phyloP scores from a whole-genome alignment of 2,329 filamentous ascomycete species.

The Cercospora janseana region DNA sequence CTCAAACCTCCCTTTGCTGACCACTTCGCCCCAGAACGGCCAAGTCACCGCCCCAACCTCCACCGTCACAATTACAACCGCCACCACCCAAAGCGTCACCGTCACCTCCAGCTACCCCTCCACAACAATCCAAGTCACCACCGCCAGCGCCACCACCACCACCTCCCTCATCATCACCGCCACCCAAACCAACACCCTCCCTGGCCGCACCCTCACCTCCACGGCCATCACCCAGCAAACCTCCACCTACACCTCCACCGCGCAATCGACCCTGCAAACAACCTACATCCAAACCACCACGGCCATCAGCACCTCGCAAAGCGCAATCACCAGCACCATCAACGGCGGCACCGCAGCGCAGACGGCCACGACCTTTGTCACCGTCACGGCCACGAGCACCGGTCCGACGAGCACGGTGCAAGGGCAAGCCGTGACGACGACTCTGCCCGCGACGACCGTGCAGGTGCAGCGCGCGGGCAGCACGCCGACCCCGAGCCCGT shows the following conservation, averaged over 20 bases:
- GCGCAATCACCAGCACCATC: constrained; percentile 2
- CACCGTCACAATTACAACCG: constrained; percentile 3
- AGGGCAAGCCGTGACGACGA: neutral
- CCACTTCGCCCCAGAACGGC: neutral
- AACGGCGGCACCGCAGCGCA: constrained; percentile 2
- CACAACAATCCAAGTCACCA: constrained; percentile 2
- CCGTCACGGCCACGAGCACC: constrained; percentile 1
- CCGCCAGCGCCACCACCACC: neutral
- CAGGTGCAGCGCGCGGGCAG: neutral
- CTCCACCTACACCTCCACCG: constrained; percentile 3
- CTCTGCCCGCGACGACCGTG: constrained; percentile 1
- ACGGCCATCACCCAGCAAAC: neutral
- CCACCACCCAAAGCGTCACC: constrained; percentile 1
- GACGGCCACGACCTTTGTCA: neutral
- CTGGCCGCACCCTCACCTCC: constrained; percentile 5
- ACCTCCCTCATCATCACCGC: neutral
- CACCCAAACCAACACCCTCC: neutral
- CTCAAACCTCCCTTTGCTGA: neutral
- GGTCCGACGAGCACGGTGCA: neutral
- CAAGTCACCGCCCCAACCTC: constrained; percentile 1
- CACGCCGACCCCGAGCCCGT: neutral
- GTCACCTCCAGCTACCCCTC: constrained; percentile 2
- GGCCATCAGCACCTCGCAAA: constrained; percentile 3
- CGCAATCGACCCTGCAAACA: neutral
- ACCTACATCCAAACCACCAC: constrained; percentile 10